Evolutionary conservation across 208 protist species (phyloP).

Genomic region (Crithidia acanthocephali): DNA sequence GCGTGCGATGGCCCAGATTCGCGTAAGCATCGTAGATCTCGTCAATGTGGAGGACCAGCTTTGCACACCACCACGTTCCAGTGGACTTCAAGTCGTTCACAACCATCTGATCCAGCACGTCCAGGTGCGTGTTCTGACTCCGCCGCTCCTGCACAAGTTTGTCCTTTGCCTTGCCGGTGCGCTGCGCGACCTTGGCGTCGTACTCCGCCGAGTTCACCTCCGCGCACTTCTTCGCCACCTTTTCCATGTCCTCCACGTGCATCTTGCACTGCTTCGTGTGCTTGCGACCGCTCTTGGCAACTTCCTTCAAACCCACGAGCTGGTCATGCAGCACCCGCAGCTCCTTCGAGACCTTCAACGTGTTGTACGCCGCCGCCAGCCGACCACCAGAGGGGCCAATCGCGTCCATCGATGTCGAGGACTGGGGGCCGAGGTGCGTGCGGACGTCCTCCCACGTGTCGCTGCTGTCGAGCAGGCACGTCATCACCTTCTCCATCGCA

Average conservation of each 20-base stretch:
- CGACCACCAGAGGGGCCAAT: background rate
- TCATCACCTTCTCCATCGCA: slow-evolving; percentile 1
- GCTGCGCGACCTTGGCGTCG: slow-evolving; percentile 1
- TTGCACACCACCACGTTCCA: background rate
- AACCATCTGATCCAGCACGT: background rate
- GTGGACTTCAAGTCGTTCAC: slow-evolving; percentile 2
- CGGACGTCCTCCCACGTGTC: background rate
- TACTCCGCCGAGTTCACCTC: background rate
- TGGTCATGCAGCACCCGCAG: background rate
- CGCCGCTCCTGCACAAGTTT: background rate
- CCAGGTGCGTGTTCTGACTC: background rate
- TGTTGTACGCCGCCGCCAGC: background rate
- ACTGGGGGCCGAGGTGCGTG: background rate
- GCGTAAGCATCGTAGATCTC: background rate
- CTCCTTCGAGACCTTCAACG: background rate
- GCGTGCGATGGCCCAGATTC: background rate
- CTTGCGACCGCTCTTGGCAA: background rate
- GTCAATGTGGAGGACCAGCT: background rate
- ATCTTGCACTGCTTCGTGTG: background rate
- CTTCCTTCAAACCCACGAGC: background rate
- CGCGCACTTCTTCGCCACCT: background rate
- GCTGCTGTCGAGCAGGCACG: background rate
- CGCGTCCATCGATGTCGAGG: background rate
- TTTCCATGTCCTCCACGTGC: slow-evolving; percentile 4
- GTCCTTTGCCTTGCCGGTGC: slow-evolving; percentile 2